Evolutionary conservation across 352 stramenopile genomes (phyloP).

Genomic region (Phytopythium delawarense): DNA sequence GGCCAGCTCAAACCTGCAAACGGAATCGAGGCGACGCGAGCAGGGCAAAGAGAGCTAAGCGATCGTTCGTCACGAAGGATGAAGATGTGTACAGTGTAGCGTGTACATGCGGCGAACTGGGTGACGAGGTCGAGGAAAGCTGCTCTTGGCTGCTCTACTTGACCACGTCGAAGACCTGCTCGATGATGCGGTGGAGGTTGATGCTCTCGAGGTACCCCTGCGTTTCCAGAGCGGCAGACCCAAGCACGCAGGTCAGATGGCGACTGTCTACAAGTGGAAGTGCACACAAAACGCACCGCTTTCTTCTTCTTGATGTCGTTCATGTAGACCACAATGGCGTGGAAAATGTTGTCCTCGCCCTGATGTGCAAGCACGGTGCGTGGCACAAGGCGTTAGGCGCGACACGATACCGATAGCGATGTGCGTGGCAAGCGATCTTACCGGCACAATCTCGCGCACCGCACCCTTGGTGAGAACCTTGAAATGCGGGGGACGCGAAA

Average conservation of each 20-base stretch:
- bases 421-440: conserved; percentile 9
- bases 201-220: conserved; percentile 85
- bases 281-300: conserved; percentile 35
- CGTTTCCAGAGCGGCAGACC: neutral
- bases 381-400: conserved; percentile 1
- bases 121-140: conserved; percentile 10
- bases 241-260: neutral
- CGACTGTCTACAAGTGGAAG: neutral
- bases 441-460: conserved; percentile 80
- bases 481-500: conserved; percentile 73
- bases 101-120: neutral
- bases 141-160: conserved; percentile 42
- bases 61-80: neutral
- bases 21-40: neutral
- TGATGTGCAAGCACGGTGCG: conserved; percentile 10
- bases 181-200: conserved; percentile 83
- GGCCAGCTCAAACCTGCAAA: neutral
- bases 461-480: conserved; percentile 74
- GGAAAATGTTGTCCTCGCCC: conserved; percentile 84
- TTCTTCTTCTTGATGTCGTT: conserved; percentile 85
- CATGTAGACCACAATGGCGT: conserved; percentile 81
- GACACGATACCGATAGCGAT: conserved; percentile 1
- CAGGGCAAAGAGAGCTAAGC: conserved; percentile 5
- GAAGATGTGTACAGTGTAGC: conserved; percentile 1
- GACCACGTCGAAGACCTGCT: conserved; percentile 79